Conservation (phyloP, 345 rosid species). For the Citrus mangshanensis region DNA sequence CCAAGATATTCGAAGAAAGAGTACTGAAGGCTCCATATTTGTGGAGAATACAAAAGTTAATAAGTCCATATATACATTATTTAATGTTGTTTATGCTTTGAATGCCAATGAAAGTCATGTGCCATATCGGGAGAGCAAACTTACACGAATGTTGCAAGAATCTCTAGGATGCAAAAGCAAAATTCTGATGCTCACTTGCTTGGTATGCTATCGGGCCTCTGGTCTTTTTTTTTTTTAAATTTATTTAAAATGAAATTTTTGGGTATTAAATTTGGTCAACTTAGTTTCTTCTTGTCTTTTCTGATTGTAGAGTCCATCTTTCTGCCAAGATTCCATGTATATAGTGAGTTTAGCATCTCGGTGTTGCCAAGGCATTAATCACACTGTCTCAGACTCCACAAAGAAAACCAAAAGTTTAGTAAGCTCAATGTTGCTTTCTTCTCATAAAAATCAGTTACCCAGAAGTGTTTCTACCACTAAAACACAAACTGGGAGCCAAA, state of each 20-base stretch:
- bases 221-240: background rate
- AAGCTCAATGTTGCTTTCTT: conserved; percentile 32
- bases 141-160: conserved; percentile 68
- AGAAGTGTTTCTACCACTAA: conserved; percentile 28
- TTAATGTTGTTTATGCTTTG: conserved; percentile 64
- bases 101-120: conserved; percentile 58
- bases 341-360: conserved; percentile 72
- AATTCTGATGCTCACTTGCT: conserved; percentile 60
- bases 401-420: conserved; percentile 34
- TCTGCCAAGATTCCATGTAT: conserved; percentile 72
- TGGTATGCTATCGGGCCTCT: conserved; percentile 41
- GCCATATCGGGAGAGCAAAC: conserved; percentile 78
- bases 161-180: conserved; percentile 51
- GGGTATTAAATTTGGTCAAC: background rate
- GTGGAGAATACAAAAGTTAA: conserved; percentile 49
- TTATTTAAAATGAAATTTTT: background rate
- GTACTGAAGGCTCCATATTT: conserved; percentile 29
- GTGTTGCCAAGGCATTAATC: conserved; percentile 34
- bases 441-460: conserved; percentile 31
- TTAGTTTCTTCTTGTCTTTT: conserved; percentile 5
- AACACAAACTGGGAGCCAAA: conserved; percentile 32
- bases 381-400: conserved; percentile 25
- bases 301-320: conserved; percentile 44
- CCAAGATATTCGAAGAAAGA: conserved; percentile 54
- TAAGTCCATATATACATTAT: conserved; percentile 66